Conservation (phyloP, 192 early-diverging fungal genomes). For the Podochytrium sp. region DNA sequence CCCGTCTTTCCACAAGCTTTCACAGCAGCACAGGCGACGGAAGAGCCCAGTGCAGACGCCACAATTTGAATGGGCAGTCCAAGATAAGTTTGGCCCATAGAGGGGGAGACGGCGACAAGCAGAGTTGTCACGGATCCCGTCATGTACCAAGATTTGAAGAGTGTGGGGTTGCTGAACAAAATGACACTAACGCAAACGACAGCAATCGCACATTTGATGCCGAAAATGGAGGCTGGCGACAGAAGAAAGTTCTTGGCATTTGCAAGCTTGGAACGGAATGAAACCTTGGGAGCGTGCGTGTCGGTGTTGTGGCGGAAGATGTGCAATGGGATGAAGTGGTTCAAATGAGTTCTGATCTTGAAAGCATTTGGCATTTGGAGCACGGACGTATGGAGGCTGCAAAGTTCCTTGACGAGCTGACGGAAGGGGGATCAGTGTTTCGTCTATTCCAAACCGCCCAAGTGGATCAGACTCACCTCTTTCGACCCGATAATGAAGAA, state of each 20-base stretch:
- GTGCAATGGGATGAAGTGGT: conserved; percentile 18
- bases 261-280: no score
- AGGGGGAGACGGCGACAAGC: conserved; percentile 26
- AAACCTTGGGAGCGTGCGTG: no score
- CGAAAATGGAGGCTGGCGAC: conserved; percentile 22
- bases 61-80: conserved; percentile 28
- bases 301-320: no score
- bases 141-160: conserved; percentile 30
- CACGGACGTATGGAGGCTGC: neutral
- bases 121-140: conserved; percentile 7
- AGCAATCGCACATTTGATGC: conserved; percentile 12
- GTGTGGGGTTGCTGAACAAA: conserved; percentile 2
- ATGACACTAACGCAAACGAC: conserved; percentile 4
- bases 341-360: neutral
- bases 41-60: conserved; percentile 14
- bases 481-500: conserved; percentile 24
- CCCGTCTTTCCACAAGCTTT: neutral
- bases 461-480: no score
- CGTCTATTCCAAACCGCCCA: no score
- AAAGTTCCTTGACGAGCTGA: conserved; percentile 9
- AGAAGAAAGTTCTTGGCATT: conserved; percentile 12
- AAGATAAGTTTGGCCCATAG: conserved; percentile 29
- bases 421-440: no score
- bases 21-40: conserved; percentile 10
- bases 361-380: neutral